Base-by-base conservation (phyloP, 2,329 filamentous ascomycete genomes). In the Cytospora piceicola region DNA sequence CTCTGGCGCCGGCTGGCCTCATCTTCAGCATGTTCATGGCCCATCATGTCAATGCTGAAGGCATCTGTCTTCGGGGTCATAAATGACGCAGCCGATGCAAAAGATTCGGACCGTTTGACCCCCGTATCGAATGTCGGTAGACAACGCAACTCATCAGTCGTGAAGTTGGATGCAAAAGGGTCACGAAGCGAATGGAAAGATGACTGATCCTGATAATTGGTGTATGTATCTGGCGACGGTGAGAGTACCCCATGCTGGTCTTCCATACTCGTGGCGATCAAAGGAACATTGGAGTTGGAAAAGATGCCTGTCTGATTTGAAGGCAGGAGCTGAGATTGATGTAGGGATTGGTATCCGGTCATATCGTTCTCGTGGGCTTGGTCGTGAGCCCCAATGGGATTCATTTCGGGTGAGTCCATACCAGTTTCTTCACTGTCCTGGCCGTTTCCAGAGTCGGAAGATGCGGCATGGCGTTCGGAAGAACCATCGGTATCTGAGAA, bases 401-500 rank as follows among this genome's bases (percentile, higher is more conserved):
- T 65, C 29, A 46, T 62, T 22, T 59, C 58, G 22, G 65, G 39
- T 9, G 61, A 58, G 32, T 58, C 57, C 20, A 58, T 54, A 34
- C 42, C 27, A 52, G n/a, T 59, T 15, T 67, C 63, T 24, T 61
- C 61, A 29, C 49, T 29, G 27, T 59, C 63, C 17, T 63, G 63
- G 29, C 42, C 59, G 12, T 56, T 42, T 20, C 57, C 49, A 20
- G 64, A 61, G 22, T 52, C 51, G 30, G 58, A 58, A 22, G 57
- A 55, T 22, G 64, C 57, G 24, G 51, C 27, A n/a, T 61, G 59
- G 15, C 53, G 57, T 20, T 73, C 70, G 17, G 71, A 68, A 14
- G 69, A 66, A 29, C 72, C 71, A 56, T 68, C 72, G 58, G 72
- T 51, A 29, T 71, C 63, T 42, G 76, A 75, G 62, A 80, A 78